Evolutionary conservation across 192 early-diverging fungal species (phyloP), one percentile per base, ranked within the genome.

Genomic region (Pecoramyces ruminantium): DNA sequence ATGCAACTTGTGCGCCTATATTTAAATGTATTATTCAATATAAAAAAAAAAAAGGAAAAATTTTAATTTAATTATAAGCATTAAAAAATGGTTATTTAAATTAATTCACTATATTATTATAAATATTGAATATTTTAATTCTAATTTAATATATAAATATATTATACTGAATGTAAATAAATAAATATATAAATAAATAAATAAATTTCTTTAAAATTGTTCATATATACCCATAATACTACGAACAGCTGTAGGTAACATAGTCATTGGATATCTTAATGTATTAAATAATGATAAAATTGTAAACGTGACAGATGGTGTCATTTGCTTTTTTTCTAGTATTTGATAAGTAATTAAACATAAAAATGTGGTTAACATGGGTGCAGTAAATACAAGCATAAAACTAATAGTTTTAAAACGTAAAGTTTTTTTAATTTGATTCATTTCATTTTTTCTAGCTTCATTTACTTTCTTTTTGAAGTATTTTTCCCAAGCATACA

Each of bases 401-500:
- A 89, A 92, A 67, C 51, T 67, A 67, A 67, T 67, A 5, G 51
- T 67, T 67, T 67, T 67, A 67, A 21, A 77, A 29, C 85, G 80
- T 78, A 93, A 84, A 27, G 87, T 86, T n/a, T 38, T 81, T 21
- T 86, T 82, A 78, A 93, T 82, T 77, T 86, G 85, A 16, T 78
- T 30, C 82, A 92, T 88, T 82, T 94, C 93, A 42, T 87, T 83
- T n/a, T 81, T 40, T 14, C 93, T 83, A 14, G 93, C 88, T 18
- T 83, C 83, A n/a, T 80, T 79, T 58, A 93, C 88, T 78, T 90
- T 89, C 28, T 89, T 84, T 67, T 82, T 79, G 79, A 93, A 94
- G 21, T 88, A 88, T 9, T 84, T 80, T 79, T 94, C 93, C 93
- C 93, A 94, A 17, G 91, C 89, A 82, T 94, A 93, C 81, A 93